phyloP scores from a whole-genome alignment of 2,329 filamentous ascomycete species.

The Scleromitrula shiraiana region DNA sequence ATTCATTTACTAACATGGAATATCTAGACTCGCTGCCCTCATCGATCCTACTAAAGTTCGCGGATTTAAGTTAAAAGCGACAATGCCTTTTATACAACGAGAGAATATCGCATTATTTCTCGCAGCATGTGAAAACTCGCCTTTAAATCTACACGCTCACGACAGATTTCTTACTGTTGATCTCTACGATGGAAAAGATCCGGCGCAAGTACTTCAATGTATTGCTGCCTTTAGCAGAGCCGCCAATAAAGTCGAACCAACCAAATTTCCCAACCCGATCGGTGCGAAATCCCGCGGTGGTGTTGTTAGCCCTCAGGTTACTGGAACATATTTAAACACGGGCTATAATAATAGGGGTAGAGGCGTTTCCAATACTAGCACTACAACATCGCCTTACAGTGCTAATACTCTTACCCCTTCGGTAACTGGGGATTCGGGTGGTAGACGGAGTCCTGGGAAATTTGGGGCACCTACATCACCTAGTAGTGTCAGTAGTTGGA shows the following conservation, averaged over 20 bases:
- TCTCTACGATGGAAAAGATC: slow-evolving; percentile 90
- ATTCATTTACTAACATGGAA: slow-evolving; percentile 11
- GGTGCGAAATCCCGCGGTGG: slow-evolving; percentile 58
- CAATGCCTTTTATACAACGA: slow-evolving; percentile 99
- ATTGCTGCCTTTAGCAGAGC: slow-evolving; percentile 84
- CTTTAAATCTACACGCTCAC: slow-evolving; percentile 82
- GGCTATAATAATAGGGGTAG: slow-evolving; percentile 36
- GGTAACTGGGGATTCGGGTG: slow-evolving; percentile 34
- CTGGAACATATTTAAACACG: slow-evolving; percentile 40
- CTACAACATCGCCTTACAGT: slow-evolving; percentile 43
- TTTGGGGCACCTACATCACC: slow-evolving; percentile 45
- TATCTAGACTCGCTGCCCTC: slow-evolving; percentile 64
- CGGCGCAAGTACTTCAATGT: slow-evolving; percentile 90
- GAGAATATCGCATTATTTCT: slow-evolving; percentile 98
- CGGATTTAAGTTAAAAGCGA: slow-evolving; percentile 74
- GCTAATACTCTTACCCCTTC: slow-evolving; percentile 30
- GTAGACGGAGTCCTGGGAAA: slow-evolving; percentile 55
- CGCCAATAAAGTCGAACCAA: slow-evolving; percentile 66
- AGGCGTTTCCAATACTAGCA: slow-evolving; percentile 50
- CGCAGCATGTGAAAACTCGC: slow-evolving; percentile 74
- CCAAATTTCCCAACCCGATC: slow-evolving; percentile 65
- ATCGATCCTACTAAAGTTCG: slow-evolving; percentile 68
- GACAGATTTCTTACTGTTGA: slow-evolving; percentile 97
- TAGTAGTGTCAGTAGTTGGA: slow-evolving; percentile 74
- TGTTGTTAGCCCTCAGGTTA: slow-evolving; percentile 57